A percentile compares a stretch with the other conserved stretches of the same genome.
Conservation (phyloP, 2,329 filamentous ascomycete genomes). For the Pestalotiopsis sp. region DNA sequence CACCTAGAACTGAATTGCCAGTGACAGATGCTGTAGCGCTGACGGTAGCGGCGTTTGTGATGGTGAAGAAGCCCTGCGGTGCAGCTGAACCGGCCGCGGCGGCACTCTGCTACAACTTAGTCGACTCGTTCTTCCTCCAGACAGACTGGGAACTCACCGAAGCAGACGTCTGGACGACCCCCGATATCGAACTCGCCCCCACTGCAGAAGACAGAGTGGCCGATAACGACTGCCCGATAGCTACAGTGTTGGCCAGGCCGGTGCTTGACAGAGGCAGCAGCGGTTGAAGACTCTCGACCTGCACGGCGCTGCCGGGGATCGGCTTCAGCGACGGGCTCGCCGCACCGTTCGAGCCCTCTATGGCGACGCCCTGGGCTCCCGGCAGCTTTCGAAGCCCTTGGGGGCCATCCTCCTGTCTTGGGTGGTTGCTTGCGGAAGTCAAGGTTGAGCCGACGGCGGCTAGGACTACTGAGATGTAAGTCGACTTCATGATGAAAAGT, state of each 20-base stretch:
- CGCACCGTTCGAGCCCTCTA: neutral
- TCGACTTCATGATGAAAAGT: neutral
- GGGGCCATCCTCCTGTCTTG: neutral
- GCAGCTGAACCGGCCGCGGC: neutral
- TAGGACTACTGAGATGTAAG: conserved; percentile 5
- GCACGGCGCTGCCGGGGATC: conserved; percentile 6
- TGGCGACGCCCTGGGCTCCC: conserved; percentile 2
- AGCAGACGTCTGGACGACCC: neutral
- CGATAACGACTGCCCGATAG: neutral
- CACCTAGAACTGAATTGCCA: too few relatives aligned
- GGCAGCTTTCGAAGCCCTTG: neutral
- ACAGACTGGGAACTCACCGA: neutral
- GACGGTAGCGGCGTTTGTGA: neutral
- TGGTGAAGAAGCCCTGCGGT: neutral
- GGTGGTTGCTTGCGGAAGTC: neutral
- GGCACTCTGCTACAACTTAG: neutral
- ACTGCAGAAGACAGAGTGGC: neutral
- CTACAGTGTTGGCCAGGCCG: neutral
- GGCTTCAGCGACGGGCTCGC: neutral
- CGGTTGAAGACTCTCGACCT: conserved; percentile 4
- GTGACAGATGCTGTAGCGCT: neutral
- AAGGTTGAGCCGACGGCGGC: neutral
- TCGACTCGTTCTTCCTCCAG: neutral
- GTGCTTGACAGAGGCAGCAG: conserved; percentile 3
- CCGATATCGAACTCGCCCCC: neutral